Evolutionary conservation across 768 basidiomycete genomes (phyloP).

Genomic region (Macrolepiota dolichaula): DNA sequence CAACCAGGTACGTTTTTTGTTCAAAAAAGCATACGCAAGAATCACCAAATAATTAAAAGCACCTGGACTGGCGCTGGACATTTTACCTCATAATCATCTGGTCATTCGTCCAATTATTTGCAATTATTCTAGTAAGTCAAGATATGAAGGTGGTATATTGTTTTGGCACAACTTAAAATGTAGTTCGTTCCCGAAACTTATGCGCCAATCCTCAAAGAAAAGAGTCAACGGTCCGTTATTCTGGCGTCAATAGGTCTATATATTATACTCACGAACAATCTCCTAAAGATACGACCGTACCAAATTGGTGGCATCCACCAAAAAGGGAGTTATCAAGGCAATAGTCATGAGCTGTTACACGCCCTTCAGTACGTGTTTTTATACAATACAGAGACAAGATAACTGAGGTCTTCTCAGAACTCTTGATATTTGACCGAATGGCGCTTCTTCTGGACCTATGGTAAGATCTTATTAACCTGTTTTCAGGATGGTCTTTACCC

Average conservation of each 20-base stretch:
- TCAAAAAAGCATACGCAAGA: not conserved
- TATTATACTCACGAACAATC: slow-evolving; percentile 30
- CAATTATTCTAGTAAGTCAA: slow-evolving; percentile 48
- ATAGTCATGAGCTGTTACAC: slow-evolving; percentile 59
- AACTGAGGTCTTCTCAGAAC: not conserved
- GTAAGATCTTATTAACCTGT: slow-evolving; percentile 39
- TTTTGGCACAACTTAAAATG: slow-evolving; percentile 18
- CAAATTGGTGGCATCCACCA: slow-evolving; percentile 18
- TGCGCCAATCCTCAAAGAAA: slow-evolving; percentile 51
- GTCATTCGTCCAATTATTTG: slow-evolving; percentile 50
- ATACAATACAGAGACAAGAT: too few species aligned
- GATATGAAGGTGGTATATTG: not conserved
- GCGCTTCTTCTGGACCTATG: slow-evolving; percentile 68
- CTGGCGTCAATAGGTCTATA: not conserved
- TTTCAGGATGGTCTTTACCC: slow-evolving; percentile 38
- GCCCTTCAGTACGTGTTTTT: slow-evolving; percentile 55
- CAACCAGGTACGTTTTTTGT: slow-evolving; percentile 48
- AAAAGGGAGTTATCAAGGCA: slow-evolving; percentile 36
- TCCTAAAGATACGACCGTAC: slow-evolving; percentile 32
- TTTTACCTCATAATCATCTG: slow-evolving; percentile 71
- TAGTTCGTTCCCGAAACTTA: slow-evolving; percentile 72
- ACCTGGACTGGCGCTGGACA: slow-evolving; percentile 72
- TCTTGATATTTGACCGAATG: slow-evolving; percentile 60
- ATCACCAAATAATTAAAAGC: slow-evolving; percentile 26
- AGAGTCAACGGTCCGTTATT: slow-evolving; percentile 35